Conservation (phyloP, 768 basidiomycete genomes). For the Kwoniella europaea region DNA sequence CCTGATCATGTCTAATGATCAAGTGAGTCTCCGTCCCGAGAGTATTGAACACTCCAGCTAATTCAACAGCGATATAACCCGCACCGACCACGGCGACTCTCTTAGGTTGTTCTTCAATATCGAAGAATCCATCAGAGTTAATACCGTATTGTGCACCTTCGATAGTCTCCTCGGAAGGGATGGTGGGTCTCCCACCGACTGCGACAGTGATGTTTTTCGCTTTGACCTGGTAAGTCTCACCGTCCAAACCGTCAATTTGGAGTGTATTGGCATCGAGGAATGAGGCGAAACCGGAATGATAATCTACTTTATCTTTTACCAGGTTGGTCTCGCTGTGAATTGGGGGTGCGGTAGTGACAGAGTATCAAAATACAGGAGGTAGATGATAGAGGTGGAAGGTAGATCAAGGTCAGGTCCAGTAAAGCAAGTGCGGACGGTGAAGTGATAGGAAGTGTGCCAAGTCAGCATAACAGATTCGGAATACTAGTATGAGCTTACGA, state of each 20-base stretch:
- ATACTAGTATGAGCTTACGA: too few species aligned
- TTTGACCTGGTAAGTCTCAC: constrained; percentile 71
- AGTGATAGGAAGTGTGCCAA: too few species aligned
- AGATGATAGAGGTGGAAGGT: too few species aligned
- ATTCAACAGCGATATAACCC: constrained; percentile 96
- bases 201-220: constrained; percentile 81
- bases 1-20: constrained; percentile 84
- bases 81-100: constrained; percentile 94
- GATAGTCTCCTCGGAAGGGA: constrained; percentile 76
- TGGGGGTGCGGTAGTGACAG: too few species aligned
- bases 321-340: constrained; percentile 71
- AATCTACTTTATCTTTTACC: constrained; percentile 82
- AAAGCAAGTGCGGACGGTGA: too few species aligned
- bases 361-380: too few species aligned
- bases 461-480: too few species aligned
- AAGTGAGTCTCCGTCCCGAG: constrained; percentile 91
- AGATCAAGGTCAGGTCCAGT: too few species aligned
- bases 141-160: constrained; percentile 87
- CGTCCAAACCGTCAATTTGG: constrained; percentile 69
- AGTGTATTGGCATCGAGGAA: constrained; percentile 73
- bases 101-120: constrained; percentile 84
- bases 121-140: constrained; percentile 95
- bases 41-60: constrained; percentile 90
- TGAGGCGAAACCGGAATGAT: constrained; percentile 76
- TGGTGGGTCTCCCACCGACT: constrained; percentile 81